Conservation (phyloP, 129 eudicot species). For the Mikania micrantha region DNA sequence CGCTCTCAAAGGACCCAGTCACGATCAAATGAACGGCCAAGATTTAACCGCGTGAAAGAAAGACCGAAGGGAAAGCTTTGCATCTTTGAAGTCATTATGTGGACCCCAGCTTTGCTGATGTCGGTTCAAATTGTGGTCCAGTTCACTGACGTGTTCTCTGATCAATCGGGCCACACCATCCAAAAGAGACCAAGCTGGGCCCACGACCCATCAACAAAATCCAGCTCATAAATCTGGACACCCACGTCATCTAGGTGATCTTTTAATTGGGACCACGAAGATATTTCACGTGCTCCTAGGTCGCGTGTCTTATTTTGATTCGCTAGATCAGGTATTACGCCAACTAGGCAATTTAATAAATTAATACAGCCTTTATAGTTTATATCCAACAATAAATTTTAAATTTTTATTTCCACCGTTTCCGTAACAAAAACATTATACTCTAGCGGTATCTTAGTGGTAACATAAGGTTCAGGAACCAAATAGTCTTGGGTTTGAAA, state of each 20-base stretch:
- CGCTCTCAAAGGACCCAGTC: neutral
- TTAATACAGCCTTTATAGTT: neutral
- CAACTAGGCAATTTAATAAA: neutral
- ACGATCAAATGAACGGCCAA: neutral
- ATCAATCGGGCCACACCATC: neutral
- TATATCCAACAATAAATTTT: neutral
- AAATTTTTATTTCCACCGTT: no score
- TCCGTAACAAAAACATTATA: no score
- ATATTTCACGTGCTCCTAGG: neutral
- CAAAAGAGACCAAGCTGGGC: neutral
- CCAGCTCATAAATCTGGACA: conserved; percentile 21
- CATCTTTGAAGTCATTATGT: conserved; percentile 12
- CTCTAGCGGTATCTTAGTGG: no score
- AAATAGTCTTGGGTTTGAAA: no score
- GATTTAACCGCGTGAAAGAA: neutral
- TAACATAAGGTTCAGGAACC: no score
- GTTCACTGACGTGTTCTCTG: conserved; percentile 19
- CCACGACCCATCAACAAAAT: conserved; percentile 17
- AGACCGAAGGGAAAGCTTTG: neutral
- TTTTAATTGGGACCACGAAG: neutral
- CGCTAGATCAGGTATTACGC: neutral
- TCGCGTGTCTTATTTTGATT: neutral
- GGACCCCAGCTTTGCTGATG: conserved; percentile 24
- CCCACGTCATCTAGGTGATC: conserved; percentile 19
- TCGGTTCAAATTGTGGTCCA: conserved; percentile 30